Conservation (phyloP, 306 rosid species). For the Calophaca sinica region DNA sequence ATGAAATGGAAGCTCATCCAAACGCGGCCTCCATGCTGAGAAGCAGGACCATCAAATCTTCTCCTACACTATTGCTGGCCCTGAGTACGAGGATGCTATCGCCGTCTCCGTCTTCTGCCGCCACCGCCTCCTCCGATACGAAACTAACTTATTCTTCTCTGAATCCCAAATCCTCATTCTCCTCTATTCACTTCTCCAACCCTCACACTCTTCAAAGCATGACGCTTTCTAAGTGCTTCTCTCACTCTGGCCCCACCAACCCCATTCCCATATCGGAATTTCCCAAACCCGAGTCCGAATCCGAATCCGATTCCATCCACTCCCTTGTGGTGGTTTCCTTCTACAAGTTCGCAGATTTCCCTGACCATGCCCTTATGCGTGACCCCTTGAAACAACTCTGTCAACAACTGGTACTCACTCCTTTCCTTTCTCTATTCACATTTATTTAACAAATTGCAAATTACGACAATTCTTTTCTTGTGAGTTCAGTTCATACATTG, state of each 20-base stretch:
- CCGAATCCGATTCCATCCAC: slow-evolving; percentile 26
- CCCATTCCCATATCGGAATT: slow-evolving; percentile 44
- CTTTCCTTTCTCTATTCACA: slow-evolving; percentile 17
- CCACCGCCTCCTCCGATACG: slow-evolving; percentile 48
- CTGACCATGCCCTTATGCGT: slow-evolving; percentile 73
- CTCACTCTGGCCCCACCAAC: slow-evolving; percentile 41
- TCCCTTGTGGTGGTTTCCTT: slow-evolving; percentile 86
- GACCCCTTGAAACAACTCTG: slow-evolving; percentile 87
- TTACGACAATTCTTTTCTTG: background rate
- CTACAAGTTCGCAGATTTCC: slow-evolving; percentile 87
- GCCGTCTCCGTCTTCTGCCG: slow-evolving; percentile 42
- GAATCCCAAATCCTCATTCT: slow-evolving; percentile 34
- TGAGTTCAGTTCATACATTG: background rate
- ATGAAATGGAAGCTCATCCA: slow-evolving; percentile 39
- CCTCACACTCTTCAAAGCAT: slow-evolving; percentile 51
- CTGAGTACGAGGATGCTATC: slow-evolving; percentile 55
- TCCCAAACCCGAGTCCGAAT: slow-evolving; percentile 5
- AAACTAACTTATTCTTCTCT: slow-evolving; percentile 30
- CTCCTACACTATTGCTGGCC: slow-evolving; percentile 46
- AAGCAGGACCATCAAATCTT: slow-evolving; percentile 31
- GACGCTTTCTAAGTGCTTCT: slow-evolving; percentile 61
- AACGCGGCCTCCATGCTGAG: slow-evolving; percentile 57
- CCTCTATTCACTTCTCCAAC: slow-evolving; percentile 42
- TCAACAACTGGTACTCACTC: slow-evolving; percentile 71
- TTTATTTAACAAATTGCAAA: background rate